Evolutionary conservation across 257 asterid species (phyloP).

Genomic region (Nicotiana undulata): DNA sequence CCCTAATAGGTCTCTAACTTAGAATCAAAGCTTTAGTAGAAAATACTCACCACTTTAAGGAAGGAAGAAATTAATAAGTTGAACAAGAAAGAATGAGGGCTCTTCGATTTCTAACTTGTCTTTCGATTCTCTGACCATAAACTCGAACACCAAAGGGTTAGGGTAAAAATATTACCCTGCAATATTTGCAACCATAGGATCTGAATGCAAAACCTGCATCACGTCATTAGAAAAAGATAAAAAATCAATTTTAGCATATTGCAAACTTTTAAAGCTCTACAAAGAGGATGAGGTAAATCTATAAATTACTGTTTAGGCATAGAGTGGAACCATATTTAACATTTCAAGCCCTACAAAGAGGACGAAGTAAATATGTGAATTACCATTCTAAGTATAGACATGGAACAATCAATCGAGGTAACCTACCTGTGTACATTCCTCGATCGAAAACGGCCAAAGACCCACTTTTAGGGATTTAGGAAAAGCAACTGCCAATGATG

Average conservation of each 20-base stretch:
- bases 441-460: conserved; percentile 59
- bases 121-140: too few relatives aligned
- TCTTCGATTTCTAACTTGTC: too few relatives aligned
- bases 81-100: too few relatives aligned
- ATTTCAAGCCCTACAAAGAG: background rate
- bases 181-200: conserved; percentile 62
- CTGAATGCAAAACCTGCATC: conserved; percentile 92
- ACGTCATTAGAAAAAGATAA: conserved; percentile 3
- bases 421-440: conserved; percentile 66
- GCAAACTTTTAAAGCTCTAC: background rate
- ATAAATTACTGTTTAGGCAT: too few relatives aligned
- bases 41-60: too few relatives aligned
- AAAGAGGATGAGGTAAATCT: too few relatives aligned
- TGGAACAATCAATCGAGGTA: background rate
- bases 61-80: too few relatives aligned
- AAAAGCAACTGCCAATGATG: background rate
- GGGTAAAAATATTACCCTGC: conserved; percentile 53
- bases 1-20: too few relatives aligned
- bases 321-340: too few relatives aligned
- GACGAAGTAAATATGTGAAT: background rate
- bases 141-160: too few relatives aligned
- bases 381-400: background rate
- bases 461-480: conserved; percentile 46
- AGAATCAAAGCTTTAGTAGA: too few relatives aligned
- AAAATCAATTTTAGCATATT: background rate